Evolutionary conservation across 805 yeast species (phyloP), one percentile per base, ranked within the genome.

Genomic region (Huiozyma sinensis): DNA sequence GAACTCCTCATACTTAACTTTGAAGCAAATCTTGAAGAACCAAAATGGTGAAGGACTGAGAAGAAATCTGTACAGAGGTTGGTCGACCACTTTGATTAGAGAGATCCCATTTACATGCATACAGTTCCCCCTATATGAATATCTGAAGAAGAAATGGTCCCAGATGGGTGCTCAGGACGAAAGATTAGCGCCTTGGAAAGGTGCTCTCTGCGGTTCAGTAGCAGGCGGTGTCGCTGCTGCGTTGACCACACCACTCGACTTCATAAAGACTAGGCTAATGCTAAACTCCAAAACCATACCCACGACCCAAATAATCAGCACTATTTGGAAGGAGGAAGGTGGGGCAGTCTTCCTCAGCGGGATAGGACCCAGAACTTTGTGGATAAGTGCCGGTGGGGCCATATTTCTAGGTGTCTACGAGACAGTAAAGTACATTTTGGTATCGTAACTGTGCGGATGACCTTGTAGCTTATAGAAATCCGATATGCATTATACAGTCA

Each of bases 341-440:
- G 65, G 69, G 36, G 52, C 59, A 6, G 87, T 83, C 0, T 87
- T 92, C 51, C 75, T 77, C 58, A 75, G 75, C 40, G 99, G 99
- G 10, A 72, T 90, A 28, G 97, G 95, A 0, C 97, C 99, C 5
- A 73, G 99, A 61, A 89, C 97, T 0, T 71, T 84, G 77, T 92
- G 98, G 98, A 90, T 92, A 45, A 81, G 95, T 66, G 92, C 95
- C 5, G 99, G 99, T 17, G 99, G 99, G 29, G 96, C 97, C 12
- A 88, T 94, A 12, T 92, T 94, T 68, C 69, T 92, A 45, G 99
- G 99, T 5, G 85, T 86, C 44, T 92, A 92, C 58, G 99, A 94
- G 64, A 63, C 40, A 11, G 40, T 42, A 2, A 42, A 42, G 10
- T 42, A 36, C 28, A 31, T 40, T 6, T 6, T 37, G 6, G 37